Evolutionary conservation across 371 early-diverging fungal genomes (phyloP).

Genomic region (Phascolomyces articulosus): DNA sequence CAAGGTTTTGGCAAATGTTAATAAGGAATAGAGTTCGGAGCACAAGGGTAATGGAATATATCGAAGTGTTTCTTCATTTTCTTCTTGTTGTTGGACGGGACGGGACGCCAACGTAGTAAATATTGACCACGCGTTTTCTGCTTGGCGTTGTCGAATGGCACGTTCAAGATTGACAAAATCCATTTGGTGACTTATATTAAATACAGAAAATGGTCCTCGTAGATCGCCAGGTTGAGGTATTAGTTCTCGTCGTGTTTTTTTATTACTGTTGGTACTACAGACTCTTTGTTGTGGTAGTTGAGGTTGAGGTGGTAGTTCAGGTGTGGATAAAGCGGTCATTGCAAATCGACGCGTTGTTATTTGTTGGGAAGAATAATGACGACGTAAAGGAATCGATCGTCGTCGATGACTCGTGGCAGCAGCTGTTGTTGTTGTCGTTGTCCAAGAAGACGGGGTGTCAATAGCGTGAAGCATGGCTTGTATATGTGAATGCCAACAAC

Average conservation of each 20-base stretch:
- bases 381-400: background rate
- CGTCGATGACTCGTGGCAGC: no score
- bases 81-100: constrained; percentile 17
- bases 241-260: background rate
- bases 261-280: constrained; percentile 5
- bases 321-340: background rate
- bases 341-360: constrained; percentile 18
- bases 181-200: constrained; percentile 26
- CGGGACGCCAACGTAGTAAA: constrained; percentile 36
- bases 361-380: background rate
- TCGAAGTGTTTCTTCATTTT: background rate
- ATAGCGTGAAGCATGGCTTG: constrained; percentile 30
- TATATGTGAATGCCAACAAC: constrained; percentile 36
- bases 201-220: constrained; percentile 10
- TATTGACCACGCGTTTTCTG: constrained; percentile 46
- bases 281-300: background rate
- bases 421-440: constrained; percentile 1
- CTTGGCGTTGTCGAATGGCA: constrained; percentile 35
- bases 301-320: background rate
- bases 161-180: constrained; percentile 36
- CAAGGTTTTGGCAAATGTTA: constrained; percentile 32
- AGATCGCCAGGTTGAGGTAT: constrained; percentile 9
- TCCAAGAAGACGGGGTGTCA: constrained; percentile 19
- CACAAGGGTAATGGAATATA: constrained; percentile 32
- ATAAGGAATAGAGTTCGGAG: constrained; percentile 36